Percentiles rank a stretch among this genome's conserved stretches.
phyloP scores from a whole-genome alignment of 257 asterid species.

The Nicotiana otophora region DNA sequence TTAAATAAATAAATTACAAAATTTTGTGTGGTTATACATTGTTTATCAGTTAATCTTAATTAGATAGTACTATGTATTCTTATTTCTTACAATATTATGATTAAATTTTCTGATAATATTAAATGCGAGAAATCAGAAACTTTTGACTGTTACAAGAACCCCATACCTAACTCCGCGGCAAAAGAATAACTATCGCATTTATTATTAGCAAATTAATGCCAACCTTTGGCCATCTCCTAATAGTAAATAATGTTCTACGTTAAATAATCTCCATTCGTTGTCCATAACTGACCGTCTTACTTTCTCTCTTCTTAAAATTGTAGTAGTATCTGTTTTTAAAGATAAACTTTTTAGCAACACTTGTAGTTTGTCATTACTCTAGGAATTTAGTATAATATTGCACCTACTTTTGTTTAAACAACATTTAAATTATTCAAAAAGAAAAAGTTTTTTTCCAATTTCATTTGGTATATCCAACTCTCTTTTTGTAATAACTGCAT shows the following conservation, averaged over 20 bases:
- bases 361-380: background rate
- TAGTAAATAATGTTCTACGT: background rate
- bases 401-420: background rate
- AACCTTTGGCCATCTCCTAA: background rate
- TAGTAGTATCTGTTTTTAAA: background rate
- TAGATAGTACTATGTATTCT: too few species aligned
- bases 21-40: too few species aligned
- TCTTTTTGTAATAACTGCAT: background rate
- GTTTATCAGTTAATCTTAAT: too few species aligned
- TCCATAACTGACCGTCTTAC: background rate
- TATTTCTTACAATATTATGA: too few species aligned
- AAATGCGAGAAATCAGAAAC: background rate
- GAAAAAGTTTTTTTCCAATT: background rate
- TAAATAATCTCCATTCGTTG: background rate
- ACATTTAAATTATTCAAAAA: background rate
- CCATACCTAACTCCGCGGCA: background rate
- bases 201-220: background rate
- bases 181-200: background rate
- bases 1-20: too few species aligned
- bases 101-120: too few species aligned
- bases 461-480: background rate
- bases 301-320: background rate
- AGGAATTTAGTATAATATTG: background rate
- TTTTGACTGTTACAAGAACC: background rate
- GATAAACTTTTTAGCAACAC: background rate